Base-by-base conservation (phyloP, 805 yeast genomes). In the Monosporozyma unispora region DNA sequence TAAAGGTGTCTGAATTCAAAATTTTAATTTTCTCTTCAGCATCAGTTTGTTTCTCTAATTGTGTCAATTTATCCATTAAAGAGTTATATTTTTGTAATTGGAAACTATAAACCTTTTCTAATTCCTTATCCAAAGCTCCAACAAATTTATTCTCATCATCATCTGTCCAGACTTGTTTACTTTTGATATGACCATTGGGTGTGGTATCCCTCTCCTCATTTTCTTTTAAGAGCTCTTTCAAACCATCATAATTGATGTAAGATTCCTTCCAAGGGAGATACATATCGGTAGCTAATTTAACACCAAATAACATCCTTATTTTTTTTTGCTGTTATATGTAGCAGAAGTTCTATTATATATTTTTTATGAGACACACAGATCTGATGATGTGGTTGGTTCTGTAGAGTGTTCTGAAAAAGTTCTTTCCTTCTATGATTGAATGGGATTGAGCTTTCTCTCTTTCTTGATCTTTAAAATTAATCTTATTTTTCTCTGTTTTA, bases 261-360 rank as follows among this genome's bases (percentile, higher is more conserved):
- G 80, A 75, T 29, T 75, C 77, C 64, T 79, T 84, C 99, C 99
- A 91, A 1, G 97, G 96, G 44, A 81, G 80, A 68, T 85, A 88
- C 33, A 80, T 79, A 64, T 90, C 97, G 55, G 79, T 81, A 48
- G 83, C 82, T 49, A 91, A 74, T 62, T 86, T 87, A 46, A 79
- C 87, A 48, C 95, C 95, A 62, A 91, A 91, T 48, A 91, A 70
- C 98, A 93, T 89, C 3, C 4, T 19, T 27, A 14, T 11, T 16
- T 39, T 16, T 31, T 8, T 31, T 31, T 31, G 12, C 12, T 28
- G 33, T 11, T 28, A 10, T 28, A 28, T 28, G 21, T 16, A 8
- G 21, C 3, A 19, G 8, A 4, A 6, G 22, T 18, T 35, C n/a
- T n/a, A n/a, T 28, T 11, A 28, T 28, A 27, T 27, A 28, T 28